Evolutionary conservation across 257 asterid species (phyloP).

Genomic region (Dorcoceras hygrometricum): DNA sequence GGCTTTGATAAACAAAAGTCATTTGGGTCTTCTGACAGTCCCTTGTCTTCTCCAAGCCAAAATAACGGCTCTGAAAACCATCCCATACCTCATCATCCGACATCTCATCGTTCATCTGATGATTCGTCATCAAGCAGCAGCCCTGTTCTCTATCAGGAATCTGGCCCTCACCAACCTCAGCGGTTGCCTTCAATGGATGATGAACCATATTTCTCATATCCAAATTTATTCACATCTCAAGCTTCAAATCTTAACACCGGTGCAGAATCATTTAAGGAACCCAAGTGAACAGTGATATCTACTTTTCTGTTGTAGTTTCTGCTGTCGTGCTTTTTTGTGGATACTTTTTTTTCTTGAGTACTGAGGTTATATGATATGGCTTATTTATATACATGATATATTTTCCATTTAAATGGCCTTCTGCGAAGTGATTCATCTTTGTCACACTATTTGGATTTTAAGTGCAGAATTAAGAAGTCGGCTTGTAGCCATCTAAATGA

Average conservation of each 20-base stretch:
- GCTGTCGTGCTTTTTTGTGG: not conserved
- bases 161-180: slow-evolving; percentile 53
- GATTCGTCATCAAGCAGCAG: slow-evolving; percentile 31
- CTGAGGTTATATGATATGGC: too few relatives aligned
- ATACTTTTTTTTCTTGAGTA: too few relatives aligned
- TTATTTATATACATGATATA: not conserved
- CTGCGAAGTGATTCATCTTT: not conserved
- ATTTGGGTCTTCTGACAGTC: slow-evolving; percentile 31
- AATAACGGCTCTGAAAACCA: slow-evolving; percentile 16
- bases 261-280: slow-evolving; percentile 42
- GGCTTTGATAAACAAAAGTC: slow-evolving; percentile 32
- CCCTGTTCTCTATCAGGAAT: slow-evolving; percentile 26
- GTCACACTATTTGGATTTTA: too few relatives aligned
- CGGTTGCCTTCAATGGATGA: slow-evolving; percentile 77
- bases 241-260: slow-evolving; percentile 42
- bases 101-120: slow-evolving; percentile 28
- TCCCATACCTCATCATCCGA: slow-evolving; percentile 11
- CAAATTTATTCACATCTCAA: slow-evolving; percentile 64
- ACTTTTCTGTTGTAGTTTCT: not conserved
- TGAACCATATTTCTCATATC: slow-evolving; percentile 71
- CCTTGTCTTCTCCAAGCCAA: slow-evolving; percentile 31
- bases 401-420: not conserved
- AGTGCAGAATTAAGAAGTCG: not conserved
- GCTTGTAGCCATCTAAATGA: not conserved
- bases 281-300: slow-evolving; percentile 23